Evolutionary conservation across 768 basidiomycete genomes (phyloP).

Genomic region (Flagelloscypha sp.): DNA sequence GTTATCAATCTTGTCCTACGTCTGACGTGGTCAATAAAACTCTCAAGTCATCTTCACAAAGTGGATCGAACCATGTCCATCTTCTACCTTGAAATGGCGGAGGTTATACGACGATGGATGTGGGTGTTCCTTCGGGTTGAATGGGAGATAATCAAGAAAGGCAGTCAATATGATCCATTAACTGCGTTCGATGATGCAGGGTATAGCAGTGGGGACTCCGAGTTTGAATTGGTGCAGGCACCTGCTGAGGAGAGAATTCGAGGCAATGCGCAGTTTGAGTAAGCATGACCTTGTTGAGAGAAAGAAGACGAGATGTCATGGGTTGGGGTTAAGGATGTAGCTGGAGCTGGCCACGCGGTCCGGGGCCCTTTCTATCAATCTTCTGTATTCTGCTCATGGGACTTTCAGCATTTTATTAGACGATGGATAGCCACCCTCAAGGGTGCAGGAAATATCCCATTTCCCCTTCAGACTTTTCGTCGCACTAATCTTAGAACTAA

Average conservation of each 20-base stretch:
- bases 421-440: too few species aligned
- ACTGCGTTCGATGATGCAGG: constrained; percentile 18
- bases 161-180: constrained; percentile 17
- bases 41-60: constrained; percentile 78
- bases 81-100: constrained; percentile 86
- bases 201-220: constrained; percentile 21
- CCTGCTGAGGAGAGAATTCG: constrained; percentile 13
- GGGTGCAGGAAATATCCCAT: too few species aligned
- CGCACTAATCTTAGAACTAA: too few species aligned
- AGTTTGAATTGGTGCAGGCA: constrained; percentile 33
- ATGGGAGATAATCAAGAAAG: constrained; percentile 81
- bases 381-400: too few species aligned
- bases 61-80: constrained; percentile 75
- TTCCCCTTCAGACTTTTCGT: too few species aligned
- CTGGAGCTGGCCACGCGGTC: too few species aligned
- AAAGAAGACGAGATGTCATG: too few species aligned
- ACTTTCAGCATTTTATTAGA: too few species aligned
- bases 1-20: constrained; percentile 80
- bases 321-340: too few species aligned
- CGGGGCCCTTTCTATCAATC: too few species aligned
- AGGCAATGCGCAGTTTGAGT: too few species aligned
- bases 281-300: too few species aligned
- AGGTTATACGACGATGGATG: constrained; percentile 87
- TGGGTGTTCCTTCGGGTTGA: constrained; percentile 97
- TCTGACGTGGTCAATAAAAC: constrained; percentile 89